Evolutionary conservation across 1,139 yeast species (phyloP), one percentile per base, ranked within the genome.

Genomic region (Candida mesenterica): DNA sequence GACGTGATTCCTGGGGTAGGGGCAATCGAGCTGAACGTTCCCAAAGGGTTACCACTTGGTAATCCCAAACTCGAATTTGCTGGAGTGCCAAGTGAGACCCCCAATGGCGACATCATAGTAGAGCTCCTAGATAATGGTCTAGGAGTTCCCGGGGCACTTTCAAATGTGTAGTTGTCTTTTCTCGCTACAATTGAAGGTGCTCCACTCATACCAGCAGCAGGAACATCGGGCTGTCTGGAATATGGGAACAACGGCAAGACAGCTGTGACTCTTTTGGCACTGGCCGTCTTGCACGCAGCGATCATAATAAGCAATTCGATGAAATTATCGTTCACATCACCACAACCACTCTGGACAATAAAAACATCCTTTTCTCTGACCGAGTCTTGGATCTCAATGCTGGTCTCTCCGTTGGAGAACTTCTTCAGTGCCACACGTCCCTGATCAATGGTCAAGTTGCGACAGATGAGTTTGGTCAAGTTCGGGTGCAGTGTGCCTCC

Each of bases 201-300:
- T 3, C 72, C 73, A 2, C 71, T 65, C 31, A 71, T 53, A 24
- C 87, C 86, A 1, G 92, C 86, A 30, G 86, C 79, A n/a, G 96
- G 96, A 28, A 87, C 81, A 60, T 90, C 97, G 2, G 96, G 95
- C 62, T 94, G 99, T 54, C 99, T 74, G 1, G 96, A 86, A 59
- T 94, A 94, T 15, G 97, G 97, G 59, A 94, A 92, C 44, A 88
- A 71, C 4, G 99, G 98, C 60, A 92, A 69, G 24, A 94, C 96
- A 0, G 96, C 97, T 2, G 97, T 90, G 28, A 90, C 96, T 46
- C 95, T 75, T 43, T 79, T 82, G 10, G 98, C 97, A 47, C 95
- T 84, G 3, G 98, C 96, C 20, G 94, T 85, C 57, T 92, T 92
- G 61, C 97, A 90, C 4, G 98, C 98, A 13, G 95, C 83, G 33